These are phyloP conservation scores for Thinopyrum elongatum DNA, from an alignment of 176 grass and related monocot species.

Conservation along the genomic window DNA sequence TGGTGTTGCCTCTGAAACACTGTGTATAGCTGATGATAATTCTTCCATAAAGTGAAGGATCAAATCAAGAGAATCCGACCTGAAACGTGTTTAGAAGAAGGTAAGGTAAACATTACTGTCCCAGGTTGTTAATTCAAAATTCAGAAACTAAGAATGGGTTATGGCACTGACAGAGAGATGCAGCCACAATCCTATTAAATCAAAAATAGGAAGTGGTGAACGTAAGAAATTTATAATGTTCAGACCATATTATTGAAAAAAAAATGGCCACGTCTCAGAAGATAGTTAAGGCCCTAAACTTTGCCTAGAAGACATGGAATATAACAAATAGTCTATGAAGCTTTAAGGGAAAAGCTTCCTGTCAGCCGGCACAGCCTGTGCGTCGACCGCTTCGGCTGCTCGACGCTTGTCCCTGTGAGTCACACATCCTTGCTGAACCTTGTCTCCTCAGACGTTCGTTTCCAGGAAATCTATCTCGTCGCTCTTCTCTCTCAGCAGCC, in stretches of 20 bases:
- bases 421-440: too few relatives aligned
- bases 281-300: neutral
- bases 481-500: too few relatives aligned
- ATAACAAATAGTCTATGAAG: slow-evolving; percentile 14
- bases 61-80: slow-evolving; percentile 54
- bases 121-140: slow-evolving; percentile 3
- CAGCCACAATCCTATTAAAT: neutral
- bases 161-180: neutral
- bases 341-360: neutral
- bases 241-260: slow-evolving; percentile 8
- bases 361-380: too few relatives aligned
- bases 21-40: slow-evolving; percentile 57
- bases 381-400: too few relatives aligned
- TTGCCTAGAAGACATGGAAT: slow-evolving; percentile 14
- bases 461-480: too few relatives aligned
- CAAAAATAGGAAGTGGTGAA: neutral
- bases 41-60: slow-evolving; percentile 74
- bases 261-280: slow-evolving; percentile 25
- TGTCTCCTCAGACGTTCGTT: too few relatives aligned
- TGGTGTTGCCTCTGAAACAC: slow-evolving; percentile 53
- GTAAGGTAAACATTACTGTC: neutral
- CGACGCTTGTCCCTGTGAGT: too few relatives aligned
- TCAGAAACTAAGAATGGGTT: neutral
- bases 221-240: slow-evolving; percentile 1
- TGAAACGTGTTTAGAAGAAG: slow-evolving; percentile 45